Conservation (phyloP, 306 rosid genomes). For the Ormosia emarginata region DNA sequence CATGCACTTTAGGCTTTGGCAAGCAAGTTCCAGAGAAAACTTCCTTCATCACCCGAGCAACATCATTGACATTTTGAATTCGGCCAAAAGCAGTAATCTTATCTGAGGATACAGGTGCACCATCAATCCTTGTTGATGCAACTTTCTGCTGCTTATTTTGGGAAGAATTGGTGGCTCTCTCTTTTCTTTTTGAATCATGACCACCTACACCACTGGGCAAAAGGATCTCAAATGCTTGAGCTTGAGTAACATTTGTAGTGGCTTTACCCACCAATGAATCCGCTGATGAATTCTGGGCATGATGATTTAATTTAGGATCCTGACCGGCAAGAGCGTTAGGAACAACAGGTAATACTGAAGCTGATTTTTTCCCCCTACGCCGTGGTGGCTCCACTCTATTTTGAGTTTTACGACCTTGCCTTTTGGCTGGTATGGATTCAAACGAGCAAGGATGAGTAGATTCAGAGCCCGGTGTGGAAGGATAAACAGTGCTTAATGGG, state of each 20-base stretch:
- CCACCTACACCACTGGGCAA: constrained; percentile 44
- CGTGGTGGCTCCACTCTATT: constrained; percentile 70
- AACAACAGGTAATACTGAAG: constrained; percentile 35
- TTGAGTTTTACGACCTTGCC: constrained; percentile 78
- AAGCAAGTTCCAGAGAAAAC: constrained; percentile 86
- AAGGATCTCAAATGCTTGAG: constrained; percentile 49
- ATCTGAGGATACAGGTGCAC: constrained; percentile 60
- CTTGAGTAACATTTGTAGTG: constrained; percentile 37
- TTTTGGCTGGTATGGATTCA: constrained; percentile 54
- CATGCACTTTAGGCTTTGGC: constrained; percentile 56
- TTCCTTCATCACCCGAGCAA: constrained; percentile 99
- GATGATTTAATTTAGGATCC: constrained; percentile 56
- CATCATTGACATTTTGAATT: constrained; percentile 79
- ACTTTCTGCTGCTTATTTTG: constrained; percentile 58
- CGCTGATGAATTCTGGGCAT: constrained; percentile 37
- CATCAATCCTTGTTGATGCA: constrained; percentile 41
- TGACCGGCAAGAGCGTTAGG: constrained; percentile 41
- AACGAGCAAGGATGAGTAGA: constrained; percentile 40
- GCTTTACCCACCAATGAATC: constrained; percentile 47
- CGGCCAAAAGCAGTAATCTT: constrained; percentile 61
- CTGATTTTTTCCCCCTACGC: constrained; percentile 74
- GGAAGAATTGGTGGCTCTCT: constrained; percentile 45
- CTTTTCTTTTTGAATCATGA: constrained; percentile 69
- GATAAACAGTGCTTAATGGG: constrained; percentile 21
- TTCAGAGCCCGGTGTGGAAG: constrained; percentile 48